phyloP scores from a whole-genome alignment of 257 asterid genomes.

The Leonotis leonurus region DNA sequence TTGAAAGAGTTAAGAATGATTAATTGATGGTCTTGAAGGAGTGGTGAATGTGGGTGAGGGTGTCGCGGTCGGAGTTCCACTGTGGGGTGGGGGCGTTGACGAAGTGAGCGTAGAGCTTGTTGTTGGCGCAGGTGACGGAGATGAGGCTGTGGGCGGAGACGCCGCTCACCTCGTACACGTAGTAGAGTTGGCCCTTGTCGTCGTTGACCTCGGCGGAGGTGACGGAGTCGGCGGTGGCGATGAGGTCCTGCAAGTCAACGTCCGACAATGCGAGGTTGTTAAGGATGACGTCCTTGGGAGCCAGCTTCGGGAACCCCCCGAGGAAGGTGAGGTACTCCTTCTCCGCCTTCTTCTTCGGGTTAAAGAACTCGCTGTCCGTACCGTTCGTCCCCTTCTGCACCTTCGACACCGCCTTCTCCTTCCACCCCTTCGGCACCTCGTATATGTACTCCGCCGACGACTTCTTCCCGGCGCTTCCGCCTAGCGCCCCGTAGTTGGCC shows the following conservation, averaged over 20 bases:
- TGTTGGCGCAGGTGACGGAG: slow-evolving; percentile 81
- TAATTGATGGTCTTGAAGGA: slow-evolving; percentile 77
- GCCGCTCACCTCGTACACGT: slow-evolving; percentile 80
- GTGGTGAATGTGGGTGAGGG: slow-evolving; percentile 67
- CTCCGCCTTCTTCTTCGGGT: slow-evolving; percentile 78
- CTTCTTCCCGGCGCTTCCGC: slow-evolving; percentile 86
- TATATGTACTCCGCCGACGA: slow-evolving; percentile 87
- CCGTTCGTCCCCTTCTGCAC: slow-evolving; percentile 91
- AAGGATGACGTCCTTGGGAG: slow-evolving; percentile 59
- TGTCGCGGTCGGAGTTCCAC: slow-evolving; percentile 71
- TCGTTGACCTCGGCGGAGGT: slow-evolving; percentile 60
- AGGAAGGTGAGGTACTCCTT: slow-evolving; percentile 78
- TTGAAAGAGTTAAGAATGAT: too few relatives aligned
- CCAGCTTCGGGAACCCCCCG: slow-evolving; percentile 63
- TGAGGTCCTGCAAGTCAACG: slow-evolving; percentile 74
- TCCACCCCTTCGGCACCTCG: slow-evolving; percentile 94
- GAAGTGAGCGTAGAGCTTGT: slow-evolving; percentile 88
- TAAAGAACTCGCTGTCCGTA: slow-evolving; percentile 84
- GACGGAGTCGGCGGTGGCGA: slow-evolving; percentile 68
- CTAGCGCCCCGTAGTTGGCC: slow-evolving; percentile 86
- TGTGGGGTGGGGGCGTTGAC: slow-evolving; percentile 81
- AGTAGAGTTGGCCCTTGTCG: slow-evolving; percentile 74
- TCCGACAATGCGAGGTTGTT: slow-evolving; percentile 84
- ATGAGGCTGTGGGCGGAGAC: slow-evolving; percentile 70
- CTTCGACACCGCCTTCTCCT: slow-evolving; percentile 67